Conservation (phyloP, 78 protist genomes). For the Polysphondylium violaceum region DNA sequence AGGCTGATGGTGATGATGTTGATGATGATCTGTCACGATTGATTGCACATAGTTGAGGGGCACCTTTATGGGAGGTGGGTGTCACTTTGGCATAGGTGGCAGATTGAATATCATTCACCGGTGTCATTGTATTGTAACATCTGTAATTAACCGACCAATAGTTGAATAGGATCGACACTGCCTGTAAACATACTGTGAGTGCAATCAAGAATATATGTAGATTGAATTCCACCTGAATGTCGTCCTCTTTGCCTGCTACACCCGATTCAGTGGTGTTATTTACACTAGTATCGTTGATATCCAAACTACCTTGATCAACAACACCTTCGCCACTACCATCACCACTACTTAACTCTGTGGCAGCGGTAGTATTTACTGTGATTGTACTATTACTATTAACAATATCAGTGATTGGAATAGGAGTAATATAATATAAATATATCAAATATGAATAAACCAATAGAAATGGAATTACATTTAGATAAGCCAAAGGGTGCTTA, state of each 20-base stretch:
- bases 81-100: constrained; percentile 21
- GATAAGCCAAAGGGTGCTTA: constrained; percentile 1
- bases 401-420: not conserved
- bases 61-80: constrained; percentile 52
- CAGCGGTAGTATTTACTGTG: not conserved
- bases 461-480: constrained; percentile 50
- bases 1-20: not conserved
- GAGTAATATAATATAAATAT: constrained; percentile 21
- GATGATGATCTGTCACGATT: constrained; percentile 6
- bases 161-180: constrained; percentile 39
- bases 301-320: not conserved
- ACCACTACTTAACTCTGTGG: too few species aligned
- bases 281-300: too few species aligned
- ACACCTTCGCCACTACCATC: not conserved
- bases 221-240: not conserved
- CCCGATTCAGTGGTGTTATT: not conserved
- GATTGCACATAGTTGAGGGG: constrained; percentile 9
- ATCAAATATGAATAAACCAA: constrained; percentile 28
- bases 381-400: not conserved
- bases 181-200: constrained; percentile 21
- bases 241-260: not conserved
- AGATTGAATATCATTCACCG: constrained; percentile 5
- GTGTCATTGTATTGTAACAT: constrained; percentile 18
- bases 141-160: constrained; percentile 64
- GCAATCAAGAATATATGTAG: constrained; percentile 18